Conservation (phyloP, 1,284 basidiomycete genomes). For the Moesziomyces aphidis region DNA sequence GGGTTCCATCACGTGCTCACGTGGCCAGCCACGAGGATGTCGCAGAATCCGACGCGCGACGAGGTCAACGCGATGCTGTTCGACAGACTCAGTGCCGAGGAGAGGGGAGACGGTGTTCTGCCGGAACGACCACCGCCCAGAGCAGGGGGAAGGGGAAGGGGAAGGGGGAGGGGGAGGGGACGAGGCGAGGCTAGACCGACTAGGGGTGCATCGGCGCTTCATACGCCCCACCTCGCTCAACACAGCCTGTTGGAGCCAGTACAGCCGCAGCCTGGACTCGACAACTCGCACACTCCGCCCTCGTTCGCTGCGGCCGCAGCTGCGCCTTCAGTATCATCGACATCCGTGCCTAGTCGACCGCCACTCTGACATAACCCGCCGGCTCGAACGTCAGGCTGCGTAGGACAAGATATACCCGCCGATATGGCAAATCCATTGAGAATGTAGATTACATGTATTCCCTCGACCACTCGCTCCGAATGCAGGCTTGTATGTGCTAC, state of each 20-base stretch:
- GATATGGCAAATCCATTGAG: background rate
- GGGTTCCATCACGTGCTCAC: constrained; percentile 35
- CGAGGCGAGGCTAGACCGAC: constrained; percentile 13
- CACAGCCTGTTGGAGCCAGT: constrained; percentile 16
- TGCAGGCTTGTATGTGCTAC: background rate
- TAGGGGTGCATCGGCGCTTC: constrained; percentile 20
- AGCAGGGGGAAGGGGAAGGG: constrained; percentile 7
- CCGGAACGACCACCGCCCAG: constrained; percentile 29
- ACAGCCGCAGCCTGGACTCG: background rate
- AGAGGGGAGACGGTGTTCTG: constrained; percentile 19
- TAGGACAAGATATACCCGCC: constrained; percentile 1
- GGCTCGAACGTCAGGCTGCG: no score
- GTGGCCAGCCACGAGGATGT: constrained; percentile 25
- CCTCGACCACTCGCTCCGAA: no score
- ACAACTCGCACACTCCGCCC: background rate
- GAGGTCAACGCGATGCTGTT: constrained; percentile 26
- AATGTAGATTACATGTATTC: no score
- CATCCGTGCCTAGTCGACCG: constrained; percentile 1
- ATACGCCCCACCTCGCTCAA: constrained; percentile 19
- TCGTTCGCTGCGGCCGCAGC: constrained; percentile 34
- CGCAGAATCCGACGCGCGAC: constrained; percentile 12
- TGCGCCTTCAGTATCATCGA: constrained; percentile 1
- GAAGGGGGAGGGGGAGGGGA: constrained; percentile 9
- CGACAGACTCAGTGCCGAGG: constrained; percentile 9
- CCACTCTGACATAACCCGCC: background rate